These are phyloP conservation scores for Colletotrichum shisoi DNA, from an alignment of 2,329 filamentous ascomycete species.

Conservation along the genomic window DNA sequence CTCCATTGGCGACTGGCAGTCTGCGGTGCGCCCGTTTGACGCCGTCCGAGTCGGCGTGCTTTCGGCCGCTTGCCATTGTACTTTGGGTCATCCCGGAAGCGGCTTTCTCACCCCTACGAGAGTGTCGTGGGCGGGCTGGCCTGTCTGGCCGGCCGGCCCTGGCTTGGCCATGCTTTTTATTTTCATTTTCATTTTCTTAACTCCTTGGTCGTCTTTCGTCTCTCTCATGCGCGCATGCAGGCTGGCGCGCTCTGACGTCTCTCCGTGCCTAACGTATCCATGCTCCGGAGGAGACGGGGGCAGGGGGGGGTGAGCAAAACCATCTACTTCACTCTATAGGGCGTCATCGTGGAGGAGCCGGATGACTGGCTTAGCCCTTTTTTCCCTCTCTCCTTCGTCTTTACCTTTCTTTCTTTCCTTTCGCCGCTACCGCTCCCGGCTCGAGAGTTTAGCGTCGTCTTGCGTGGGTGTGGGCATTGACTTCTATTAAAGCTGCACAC, in stretches of 20 bases:
- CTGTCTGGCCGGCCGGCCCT: neutral
- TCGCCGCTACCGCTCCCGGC: slow-evolving; percentile 32
- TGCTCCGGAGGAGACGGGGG: slow-evolving; percentile 17
- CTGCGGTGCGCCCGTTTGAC: slow-evolving; percentile 35
- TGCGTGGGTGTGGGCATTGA: slow-evolving; percentile 28
- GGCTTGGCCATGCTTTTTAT: neutral
- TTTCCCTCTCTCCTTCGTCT: neutral
- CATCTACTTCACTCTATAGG: neutral
- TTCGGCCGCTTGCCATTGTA: slow-evolving; percentile 20
- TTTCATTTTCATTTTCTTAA: neutral
- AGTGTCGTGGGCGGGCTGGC: slow-evolving; percentile 2
- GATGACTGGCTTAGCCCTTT: slow-evolving; percentile 17
- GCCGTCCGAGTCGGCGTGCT: slow-evolving; percentile 27
- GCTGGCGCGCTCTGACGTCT: slow-evolving; percentile 34
- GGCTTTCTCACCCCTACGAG: slow-evolving; percentile 15
- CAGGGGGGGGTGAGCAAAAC: slow-evolving; percentile 10
- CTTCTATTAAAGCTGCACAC: slow-evolving; percentile 33
- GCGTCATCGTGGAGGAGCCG: slow-evolving; percentile 30
- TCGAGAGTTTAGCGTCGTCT: slow-evolving; percentile 32
- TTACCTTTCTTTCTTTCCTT: neutral
- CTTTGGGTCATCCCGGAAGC: slow-evolving; percentile 32
- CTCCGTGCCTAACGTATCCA: neutral
- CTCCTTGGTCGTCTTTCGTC: slow-evolving; percentile 1
- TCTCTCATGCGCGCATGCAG: slow-evolving; percentile 15
- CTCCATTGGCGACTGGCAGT: slow-evolving; percentile 16